phyloP scores from a whole-genome alignment of 2,329 filamentous ascomycete genomes.

The Mycosphaerelloides madeirae region DNA sequence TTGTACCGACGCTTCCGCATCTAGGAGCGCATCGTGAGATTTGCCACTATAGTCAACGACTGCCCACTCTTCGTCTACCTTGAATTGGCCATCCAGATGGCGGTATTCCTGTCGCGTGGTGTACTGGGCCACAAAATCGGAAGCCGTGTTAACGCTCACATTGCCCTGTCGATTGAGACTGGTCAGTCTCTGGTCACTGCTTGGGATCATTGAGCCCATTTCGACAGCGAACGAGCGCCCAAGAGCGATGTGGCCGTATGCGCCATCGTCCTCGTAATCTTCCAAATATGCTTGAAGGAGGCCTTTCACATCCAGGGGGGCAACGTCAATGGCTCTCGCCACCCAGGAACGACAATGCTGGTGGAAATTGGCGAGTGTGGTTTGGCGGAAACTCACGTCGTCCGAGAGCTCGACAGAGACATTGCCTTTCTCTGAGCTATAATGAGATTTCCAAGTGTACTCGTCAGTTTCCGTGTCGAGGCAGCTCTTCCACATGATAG shows the following conservation, averaged over 20 bases:
- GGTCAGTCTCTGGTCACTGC: constrained; percentile 76
- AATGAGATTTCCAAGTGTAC: constrained; percentile 79
- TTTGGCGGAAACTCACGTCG: constrained; percentile 75
- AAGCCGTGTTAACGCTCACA: constrained; percentile 79
- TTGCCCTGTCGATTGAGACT: constrained; percentile 73
- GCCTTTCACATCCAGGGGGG: constrained; percentile 90
- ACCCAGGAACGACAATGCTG: constrained; percentile 78
- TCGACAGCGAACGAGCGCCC: constrained; percentile 92
- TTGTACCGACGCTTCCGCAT: constrained; percentile 28
- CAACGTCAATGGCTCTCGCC: constrained; percentile 70
- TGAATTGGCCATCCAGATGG: constrained; percentile 62
- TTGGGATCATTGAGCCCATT: constrained; percentile 80
- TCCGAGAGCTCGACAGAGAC: constrained; percentile 90
- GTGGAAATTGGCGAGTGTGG: constrained; percentile 73
- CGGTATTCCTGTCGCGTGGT: constrained; percentile 95
- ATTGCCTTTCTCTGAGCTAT: constrained; percentile 69
- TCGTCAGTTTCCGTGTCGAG: constrained; percentile 91
- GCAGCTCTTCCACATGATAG: constrained; percentile 92
- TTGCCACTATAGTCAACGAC: constrained; percentile 29
- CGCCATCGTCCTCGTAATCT: constrained; percentile 85
- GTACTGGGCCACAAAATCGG: constrained; percentile 95
- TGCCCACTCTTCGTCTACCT: constrained; percentile 26
- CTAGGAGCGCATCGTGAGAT: constrained; percentile 8
- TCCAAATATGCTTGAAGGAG: constrained; percentile 94
- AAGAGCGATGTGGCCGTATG: constrained; percentile 85